Evolutionary conservation across 163 green algal genomes (phyloP).

Genomic region (Chloromonas sp.): DNA sequence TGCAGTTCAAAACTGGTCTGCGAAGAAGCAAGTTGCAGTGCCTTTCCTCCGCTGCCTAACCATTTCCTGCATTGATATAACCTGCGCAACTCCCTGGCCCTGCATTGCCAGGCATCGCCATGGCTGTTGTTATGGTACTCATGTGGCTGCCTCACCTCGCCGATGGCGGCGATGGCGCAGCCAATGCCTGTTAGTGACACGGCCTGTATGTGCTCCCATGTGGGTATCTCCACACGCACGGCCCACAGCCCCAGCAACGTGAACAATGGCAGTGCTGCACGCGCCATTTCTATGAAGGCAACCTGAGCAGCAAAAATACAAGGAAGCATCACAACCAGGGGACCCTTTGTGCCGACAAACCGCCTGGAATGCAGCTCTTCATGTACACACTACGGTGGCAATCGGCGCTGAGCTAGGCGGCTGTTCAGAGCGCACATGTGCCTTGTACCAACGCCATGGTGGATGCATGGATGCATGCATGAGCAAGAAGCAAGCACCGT

Average conservation of each 20-base stretch:
- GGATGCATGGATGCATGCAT: too few relatives aligned
- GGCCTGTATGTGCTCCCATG: neutral
- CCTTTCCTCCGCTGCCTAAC: too few relatives aligned
- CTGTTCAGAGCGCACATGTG: neutral
- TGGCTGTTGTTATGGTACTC: too few relatives aligned
- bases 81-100: too few relatives aligned
- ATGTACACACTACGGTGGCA: neutral
- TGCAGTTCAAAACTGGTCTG: too few relatives aligned
- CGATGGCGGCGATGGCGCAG: conserved; percentile 6
- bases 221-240: conserved; percentile 1
- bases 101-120: too few relatives aligned
- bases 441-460: too few relatives aligned
- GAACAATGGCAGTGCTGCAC: conserved; percentile 7
- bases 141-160: conserved; percentile 3
- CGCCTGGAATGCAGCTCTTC: neutral
- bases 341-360: neutral
- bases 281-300: conserved; percentile 15
- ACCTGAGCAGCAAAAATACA: neutral
- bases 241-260: conserved; percentile 1
- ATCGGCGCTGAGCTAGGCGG: neutral
- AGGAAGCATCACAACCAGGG: neutral
- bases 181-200: conserved; percentile 6
- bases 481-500: too few relatives aligned
- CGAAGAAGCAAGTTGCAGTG: too few relatives aligned
- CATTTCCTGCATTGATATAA: too few relatives aligned